Evolutionary conservation across 2,329 filamentous ascomycete species (phyloP).

Genomic region (Magnaporthiopsis poae): DNA sequence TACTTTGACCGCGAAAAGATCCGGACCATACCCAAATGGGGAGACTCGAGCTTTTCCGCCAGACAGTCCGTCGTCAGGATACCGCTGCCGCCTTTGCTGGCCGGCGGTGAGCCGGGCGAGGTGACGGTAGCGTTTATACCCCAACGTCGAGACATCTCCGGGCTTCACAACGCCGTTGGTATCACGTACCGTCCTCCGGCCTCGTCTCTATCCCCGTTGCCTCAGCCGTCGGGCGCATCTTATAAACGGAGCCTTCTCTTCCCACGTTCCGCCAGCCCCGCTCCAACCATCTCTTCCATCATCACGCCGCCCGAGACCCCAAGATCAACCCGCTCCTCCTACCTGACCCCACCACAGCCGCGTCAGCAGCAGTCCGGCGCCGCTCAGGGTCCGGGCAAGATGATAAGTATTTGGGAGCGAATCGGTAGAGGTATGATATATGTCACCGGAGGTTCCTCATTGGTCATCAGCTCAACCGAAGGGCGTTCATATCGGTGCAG

Average conservation of each 20-base stretch:
- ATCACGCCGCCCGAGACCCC: slow-evolving; percentile 25
- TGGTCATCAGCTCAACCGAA: no score
- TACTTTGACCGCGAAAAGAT: slow-evolving; percentile 50
- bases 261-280: not conserved
- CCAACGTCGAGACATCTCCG: slow-evolving; percentile 49
- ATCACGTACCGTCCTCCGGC: slow-evolving; percentile 60
- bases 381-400: no score
- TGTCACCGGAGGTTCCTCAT: no score
- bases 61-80: slow-evolving; percentile 32
- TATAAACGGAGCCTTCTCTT: not conserved
- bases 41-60: slow-evolving; percentile 27
- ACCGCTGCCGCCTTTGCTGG: slow-evolving; percentile 41
- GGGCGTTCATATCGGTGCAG: no score
- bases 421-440: no score
- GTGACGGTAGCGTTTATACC: slow-evolving; percentile 61
- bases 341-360: not conserved
- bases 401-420: no score
- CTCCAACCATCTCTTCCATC: slow-evolving; percentile 8
- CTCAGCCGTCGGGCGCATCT: slow-evolving; percentile 9
- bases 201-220: slow-evolving; percentile 9
- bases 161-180: slow-evolving; percentile 56
- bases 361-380: not conserved
- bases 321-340: slow-evolving; percentile 11
- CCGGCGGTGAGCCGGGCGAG: slow-evolving; percentile 50
- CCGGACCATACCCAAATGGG: slow-evolving; percentile 35